Evolutionary conservation across 495 filamentous ascomycete genomes (phyloP), one percentile per base, ranked within the genome.

Genomic region (Aspergillus affinis): DNA sequence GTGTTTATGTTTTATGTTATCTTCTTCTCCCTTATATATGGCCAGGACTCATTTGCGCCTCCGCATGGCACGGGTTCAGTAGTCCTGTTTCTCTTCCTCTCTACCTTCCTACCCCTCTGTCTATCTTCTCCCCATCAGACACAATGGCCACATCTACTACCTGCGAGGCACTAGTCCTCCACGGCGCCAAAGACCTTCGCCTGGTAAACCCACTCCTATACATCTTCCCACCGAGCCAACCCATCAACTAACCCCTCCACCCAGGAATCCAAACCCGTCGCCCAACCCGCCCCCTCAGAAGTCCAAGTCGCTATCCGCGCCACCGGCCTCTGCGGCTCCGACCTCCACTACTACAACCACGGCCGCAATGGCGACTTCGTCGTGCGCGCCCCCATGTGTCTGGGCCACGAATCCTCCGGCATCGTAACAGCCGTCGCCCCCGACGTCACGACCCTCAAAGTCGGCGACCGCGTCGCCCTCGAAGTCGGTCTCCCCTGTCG

Each of bases 401-500:
- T 93, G 1, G 90, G 90, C 57, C 90, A 94, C 65, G 90, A 93
- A 72, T 89, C 89, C 55, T 84, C 87, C 21, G 90, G 90, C 20
- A 78, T 81, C 13, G 86, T 92, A 27, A 84, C 86, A 30, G 84
- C 81, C 62, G 71, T 88, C 48, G 88, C 89, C 5, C 78, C 77
- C 51, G 67, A 73, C 20, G 73, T 75, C 0, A 65, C 66, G n/a
- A 67, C 30, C 48, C 67, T 77, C 6, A 72, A 74, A 59, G 59
- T 72, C 69, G 90, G 90, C 41, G 90, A 94, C 69, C 83, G 83
- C 26, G 89, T 94, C n/a, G 90, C 89, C 0, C 77, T 94, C 18
- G 90, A 94, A 76, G 88, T 91, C 65, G 90, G 90, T n/a, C 73
- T 90, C 9, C 89, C 90, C n/a, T 95, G 91, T 67, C 81, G 81